A percentile compares a stretch with the other conserved stretches of the same genome.
phyloP scores from a whole-genome alignment of 2,329 filamentous ascomycete genomes.

The Penicillium sclerotiorum region DNA sequence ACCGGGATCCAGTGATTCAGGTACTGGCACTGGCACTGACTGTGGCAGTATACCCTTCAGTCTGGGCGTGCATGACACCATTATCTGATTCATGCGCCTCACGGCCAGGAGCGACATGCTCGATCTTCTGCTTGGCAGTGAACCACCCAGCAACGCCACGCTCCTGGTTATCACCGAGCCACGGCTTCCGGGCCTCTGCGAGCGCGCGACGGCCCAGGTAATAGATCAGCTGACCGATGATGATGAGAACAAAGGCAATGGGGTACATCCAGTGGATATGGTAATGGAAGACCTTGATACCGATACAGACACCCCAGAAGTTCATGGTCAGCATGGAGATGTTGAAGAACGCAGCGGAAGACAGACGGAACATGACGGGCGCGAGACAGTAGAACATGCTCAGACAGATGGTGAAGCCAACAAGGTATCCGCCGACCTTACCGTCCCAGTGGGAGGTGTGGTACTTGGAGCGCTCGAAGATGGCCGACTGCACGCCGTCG shows the following conservation, averaged over 20 bases:
- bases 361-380: conserved; percentile 85
- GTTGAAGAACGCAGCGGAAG: conserved; percentile 92
- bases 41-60: neutral
- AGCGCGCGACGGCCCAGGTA: conserved; percentile 80
- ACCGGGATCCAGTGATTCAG: no score
- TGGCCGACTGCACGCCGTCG: conserved; percentile 86
- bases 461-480: conserved; percentile 84
- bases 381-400: conserved; percentile 84
- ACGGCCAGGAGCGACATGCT: conserved; percentile 18
- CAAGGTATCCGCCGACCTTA: conserved; percentile 75
- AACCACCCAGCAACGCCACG: conserved; percentile 76
- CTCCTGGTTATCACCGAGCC: conserved; percentile 87
- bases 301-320: conserved; percentile 96
- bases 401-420: conserved; percentile 86
- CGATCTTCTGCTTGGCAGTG: conserved; percentile 78
- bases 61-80: neutral
- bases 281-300: conserved; percentile 80
- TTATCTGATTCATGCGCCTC: conserved; percentile 7
- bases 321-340: conserved; percentile 91
- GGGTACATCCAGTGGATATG: conserved; percentile 88
- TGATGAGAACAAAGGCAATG: conserved; percentile 90
- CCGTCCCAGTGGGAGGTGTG: conserved; percentile 64
- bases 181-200: conserved; percentile 91
- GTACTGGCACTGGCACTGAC: neutral
- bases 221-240: conserved; percentile 82